Evolutionary conservation across 495 filamentous ascomycete genomes (phyloP), one percentile per base, ranked within the genome.

Genomic region (Lasiosphaeria ovina): DNA sequence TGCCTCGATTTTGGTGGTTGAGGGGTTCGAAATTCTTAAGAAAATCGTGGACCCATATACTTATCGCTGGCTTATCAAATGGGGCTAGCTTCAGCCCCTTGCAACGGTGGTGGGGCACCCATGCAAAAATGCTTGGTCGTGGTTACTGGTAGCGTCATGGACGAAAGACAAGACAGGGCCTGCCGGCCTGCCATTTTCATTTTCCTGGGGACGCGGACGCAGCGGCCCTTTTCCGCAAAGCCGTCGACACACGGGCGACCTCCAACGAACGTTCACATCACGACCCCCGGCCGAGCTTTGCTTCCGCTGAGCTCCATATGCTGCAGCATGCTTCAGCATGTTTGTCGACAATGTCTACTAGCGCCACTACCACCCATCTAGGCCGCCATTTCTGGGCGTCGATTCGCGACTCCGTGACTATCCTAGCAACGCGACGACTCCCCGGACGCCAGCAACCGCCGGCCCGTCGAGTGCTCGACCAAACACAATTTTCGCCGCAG

Each of bases 271-370:
- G 49, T 34, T 34, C 3, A 42, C 60, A 2, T 34, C 31, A 40
- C 14, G 8, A n/a, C 16, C 17, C 51, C 31, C 32, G 51, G 52
- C 54, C 60, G 59, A 66, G 12, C 31, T 54, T 35, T 55, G 42
- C 32, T 60, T 33, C 32, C 33, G 33, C 53, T 35, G 58, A 59
- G 55, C 60, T 55, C 59, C 53, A 51, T 45, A 24, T 24, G 24
- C 24, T 24, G 24, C 2, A 51, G 55, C 57, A 51, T 48, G 61
- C 40, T 58, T 52, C 71, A 70, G 67, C 62, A 70, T 78, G 76
- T 69, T 60, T 73, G 71, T 69, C 65, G 68, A 72, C 70, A 67
- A 80, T 79, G 77, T 73, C 73, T 68, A 73, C 72, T 75, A 78
- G 77, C 68, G 65, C 72, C 57, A 69, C 70, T 16, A 69, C 74